These are phyloP conservation scores for Ramaria sp. DNA, from an alignment of 768 basidiomycete species.

Conservation along the genomic window DNA sequence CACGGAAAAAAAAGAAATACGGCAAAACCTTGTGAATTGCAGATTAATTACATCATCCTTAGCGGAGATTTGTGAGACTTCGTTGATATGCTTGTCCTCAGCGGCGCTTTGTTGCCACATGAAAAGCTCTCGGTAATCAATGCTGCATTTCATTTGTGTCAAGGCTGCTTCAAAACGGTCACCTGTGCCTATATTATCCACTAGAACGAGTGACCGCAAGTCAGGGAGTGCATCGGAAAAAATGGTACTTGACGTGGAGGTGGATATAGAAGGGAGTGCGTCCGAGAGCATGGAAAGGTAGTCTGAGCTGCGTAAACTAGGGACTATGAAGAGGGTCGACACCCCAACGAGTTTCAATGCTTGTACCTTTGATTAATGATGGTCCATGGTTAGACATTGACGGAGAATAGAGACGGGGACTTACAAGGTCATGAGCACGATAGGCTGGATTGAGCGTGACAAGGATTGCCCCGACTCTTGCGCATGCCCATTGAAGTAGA, in stretches of 20 bases:
- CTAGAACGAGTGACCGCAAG: slow-evolving; percentile 52
- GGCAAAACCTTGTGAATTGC: slow-evolving; percentile 63
- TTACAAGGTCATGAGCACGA: slow-evolving; percentile 56
- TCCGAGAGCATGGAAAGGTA: slow-evolving; percentile 53
- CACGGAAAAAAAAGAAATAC: slow-evolving; percentile 5
- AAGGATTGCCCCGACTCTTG: slow-evolving; percentile 73
- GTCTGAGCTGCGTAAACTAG: slow-evolving; percentile 50
- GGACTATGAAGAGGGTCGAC: slow-evolving; percentile 63
- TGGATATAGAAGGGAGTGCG: slow-evolving; percentile 44
- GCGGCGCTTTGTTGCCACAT: slow-evolving; percentile 50
- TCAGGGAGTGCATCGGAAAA: slow-evolving; percentile 48
- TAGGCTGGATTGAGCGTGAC: slow-evolving; percentile 82
- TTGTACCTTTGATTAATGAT: slow-evolving; percentile 32
- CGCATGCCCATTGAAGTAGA: slow-evolving; percentile 76
- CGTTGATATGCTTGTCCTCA: slow-evolving; percentile 33
- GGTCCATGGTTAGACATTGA: not conserved
- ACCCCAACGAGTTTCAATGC: slow-evolving; percentile 55
- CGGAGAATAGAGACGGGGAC: slow-evolving; percentile 14
- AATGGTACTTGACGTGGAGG: slow-evolving; percentile 41
- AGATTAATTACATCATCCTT: slow-evolving; percentile 71
- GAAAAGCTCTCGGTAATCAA: slow-evolving; percentile 65
- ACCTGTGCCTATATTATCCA: slow-evolving; percentile 45
- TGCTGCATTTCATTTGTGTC: slow-evolving; percentile 34
- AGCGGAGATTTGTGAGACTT: slow-evolving; percentile 29
- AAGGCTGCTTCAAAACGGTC: slow-evolving; percentile 29